Conservation (phyloP, 2,329 filamentous ascomycete species). For the Hirsutella rhossiliensis region DNA sequence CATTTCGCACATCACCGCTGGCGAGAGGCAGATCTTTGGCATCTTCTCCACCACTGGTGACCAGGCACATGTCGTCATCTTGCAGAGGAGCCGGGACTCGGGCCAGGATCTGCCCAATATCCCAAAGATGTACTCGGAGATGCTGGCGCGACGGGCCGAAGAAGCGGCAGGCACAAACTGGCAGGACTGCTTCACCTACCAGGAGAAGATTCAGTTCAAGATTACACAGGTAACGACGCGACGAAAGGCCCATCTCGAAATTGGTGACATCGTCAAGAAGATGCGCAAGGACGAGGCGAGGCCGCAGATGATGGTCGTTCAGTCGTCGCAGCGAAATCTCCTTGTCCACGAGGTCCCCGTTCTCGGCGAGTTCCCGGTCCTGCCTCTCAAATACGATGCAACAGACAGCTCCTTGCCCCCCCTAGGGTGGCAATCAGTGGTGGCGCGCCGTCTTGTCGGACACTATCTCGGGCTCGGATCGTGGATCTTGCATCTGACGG, state of each 20-base stretch:
- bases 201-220: conserved; percentile 75
- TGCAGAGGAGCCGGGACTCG: conserved; percentile 69
- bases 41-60: conserved; percentile 75
- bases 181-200: conserved; percentile 77
- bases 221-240: conserved; percentile 79
- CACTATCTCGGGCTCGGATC: conserved; percentile 89
- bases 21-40: conserved; percentile 86
- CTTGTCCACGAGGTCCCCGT: conserved; percentile 77
- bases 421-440: conserved; percentile 84
- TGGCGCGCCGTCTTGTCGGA: conserved; percentile 72
- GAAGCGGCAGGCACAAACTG: conserved; percentile 59
- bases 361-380: conserved; percentile 70
- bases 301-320: conserved; percentile 75
- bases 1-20: conserved; percentile 82
- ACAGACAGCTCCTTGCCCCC: conserved; percentile 81
- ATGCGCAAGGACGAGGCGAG: conserved; percentile 73
- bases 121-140: conserved; percentile 74
- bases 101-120: conserved; percentile 80
- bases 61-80: conserved; percentile 77
- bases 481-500: conserved; percentile 81
- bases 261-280: conserved; percentile 81
- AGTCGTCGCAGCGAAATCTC: conserved; percentile 73
- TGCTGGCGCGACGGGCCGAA: conserved; percentile 51
- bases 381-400: conserved; percentile 71
- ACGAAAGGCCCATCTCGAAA: conserved; percentile 77